Evolutionary conservation across 1,284 basidiomycete species (phyloP), one percentile per base, ranked within the genome.

Genomic region (Mycosarcoma mackinlayi): DNA sequence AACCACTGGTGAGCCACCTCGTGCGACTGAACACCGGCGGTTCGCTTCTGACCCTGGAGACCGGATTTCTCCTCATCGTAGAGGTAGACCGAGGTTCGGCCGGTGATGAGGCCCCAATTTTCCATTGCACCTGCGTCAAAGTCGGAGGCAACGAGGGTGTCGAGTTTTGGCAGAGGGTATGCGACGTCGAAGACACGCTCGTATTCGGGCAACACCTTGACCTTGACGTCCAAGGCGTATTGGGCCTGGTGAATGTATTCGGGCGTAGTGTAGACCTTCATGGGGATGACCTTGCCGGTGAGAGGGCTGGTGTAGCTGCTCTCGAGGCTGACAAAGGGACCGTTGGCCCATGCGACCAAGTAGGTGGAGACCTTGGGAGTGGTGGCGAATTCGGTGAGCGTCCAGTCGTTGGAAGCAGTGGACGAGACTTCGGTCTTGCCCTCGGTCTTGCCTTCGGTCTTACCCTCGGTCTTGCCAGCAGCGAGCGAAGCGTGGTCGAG

Each of bases 81-180:
- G 42, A 97, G 85, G 83, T 93, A 92, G 3, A 90, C 90, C 38
- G 86, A 89, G 3, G 92, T 94, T 46, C 94, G 87, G 24, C 93
- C 94, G 9, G 92, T 96, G 80, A 97, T 96, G 59, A 97, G 85
- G 57, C 94, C 78, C 71, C 84, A 78, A 83, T 96, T 96, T 85
- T 97, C 93, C 93, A 94, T 95, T 3, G 93, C 93, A 50, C 92
- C 92, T 30, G 91, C 90, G 81, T 95, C 93, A 73, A 95, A 95
- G 83, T 95, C 92, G 34, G 81, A 78, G 34, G 79, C 79, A 28
- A 83, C 80, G 27, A 83, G 76, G 3, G 82, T 71, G 67, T 83
- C 83, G 56, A 83, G 75, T 66, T 98, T 97, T 16, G 94, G 93
- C 44, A 97, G 86, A 21, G 94, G 93, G 83, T 91, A 96, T 67